Percentiles rank a stretch among this genome's conserved stretches.
Evolutionary conservation across 169 alveolate species (phyloP).

Genomic region (Miamiensis avidus): DNA sequence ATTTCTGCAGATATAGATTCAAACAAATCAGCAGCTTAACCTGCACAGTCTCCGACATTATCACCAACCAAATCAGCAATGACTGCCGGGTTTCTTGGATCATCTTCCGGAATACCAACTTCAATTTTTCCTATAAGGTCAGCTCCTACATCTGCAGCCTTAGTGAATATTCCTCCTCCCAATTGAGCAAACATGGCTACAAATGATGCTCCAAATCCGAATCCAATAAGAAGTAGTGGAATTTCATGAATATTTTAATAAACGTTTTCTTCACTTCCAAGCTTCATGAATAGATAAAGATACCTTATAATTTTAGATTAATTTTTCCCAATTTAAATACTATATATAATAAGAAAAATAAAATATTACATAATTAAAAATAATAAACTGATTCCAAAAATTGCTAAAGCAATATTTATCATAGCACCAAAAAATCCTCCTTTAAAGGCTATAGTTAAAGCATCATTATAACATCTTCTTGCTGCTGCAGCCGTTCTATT

Average conservation of each 20-base stretch:
- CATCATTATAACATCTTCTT: slow-evolving; percentile 79
- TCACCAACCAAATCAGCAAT: slow-evolving; percentile 92
- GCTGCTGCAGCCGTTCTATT: slow-evolving; percentile 83
- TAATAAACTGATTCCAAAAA: slow-evolving; percentile 75
- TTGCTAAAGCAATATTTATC: slow-evolving; percentile 82
- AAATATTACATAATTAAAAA: slow-evolving; percentile 55
- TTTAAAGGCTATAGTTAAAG: slow-evolving; percentile 79
- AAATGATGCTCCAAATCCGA: slow-evolving; percentile 92
- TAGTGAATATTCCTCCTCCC: slow-evolving; percentile 93
- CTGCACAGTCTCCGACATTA: slow-evolving; percentile 93
- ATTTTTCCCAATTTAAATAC: too few species aligned
- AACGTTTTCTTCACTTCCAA: too few species aligned
- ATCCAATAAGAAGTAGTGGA: slow-evolving; percentile 76
- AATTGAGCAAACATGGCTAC: slow-evolving; percentile 88
- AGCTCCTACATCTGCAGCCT: slow-evolving; percentile 93
- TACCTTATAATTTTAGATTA: too few species aligned
- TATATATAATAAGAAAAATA: too few species aligned
- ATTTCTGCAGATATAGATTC: slow-evolving; percentile 91
- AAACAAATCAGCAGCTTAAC: slow-evolving; percentile 89
- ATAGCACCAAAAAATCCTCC: slow-evolving; percentile 88
- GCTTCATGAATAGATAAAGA: too few species aligned
- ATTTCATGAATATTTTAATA: slow-evolving; percentile 47
- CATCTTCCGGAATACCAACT: slow-evolving; percentile 90
- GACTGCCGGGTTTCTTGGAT: slow-evolving; percentile 92
- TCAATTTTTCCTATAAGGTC: slow-evolving; percentile 91